Conservation (phyloP, 495 filamentous ascomycete genomes). For the Trichoderma gamsii region DNA sequence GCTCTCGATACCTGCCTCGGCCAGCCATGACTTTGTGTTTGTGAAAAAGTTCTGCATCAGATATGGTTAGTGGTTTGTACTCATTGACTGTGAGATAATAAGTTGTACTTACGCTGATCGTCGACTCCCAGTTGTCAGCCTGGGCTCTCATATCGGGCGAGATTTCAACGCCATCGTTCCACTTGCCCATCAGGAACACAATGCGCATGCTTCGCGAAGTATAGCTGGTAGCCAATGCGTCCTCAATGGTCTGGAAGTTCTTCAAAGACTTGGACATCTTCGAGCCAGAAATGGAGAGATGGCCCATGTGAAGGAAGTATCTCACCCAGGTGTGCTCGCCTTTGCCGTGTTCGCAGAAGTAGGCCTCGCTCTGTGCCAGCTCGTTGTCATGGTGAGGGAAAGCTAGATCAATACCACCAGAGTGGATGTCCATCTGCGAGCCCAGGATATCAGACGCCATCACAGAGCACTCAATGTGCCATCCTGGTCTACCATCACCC, state of each 20-base stretch:
- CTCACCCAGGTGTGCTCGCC: constrained; percentile 77
- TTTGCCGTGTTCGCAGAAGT: constrained; percentile 51
- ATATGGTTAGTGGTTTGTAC: constrained; percentile 16
- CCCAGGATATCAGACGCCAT: constrained; percentile 90
- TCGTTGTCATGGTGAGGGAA: constrained; percentile 98
- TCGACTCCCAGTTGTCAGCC: constrained; percentile 72
- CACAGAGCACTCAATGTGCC: constrained; percentile 97
- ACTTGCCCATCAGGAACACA: constrained; percentile 79
- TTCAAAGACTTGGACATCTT: constrained; percentile 97
- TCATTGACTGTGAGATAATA: neutral
- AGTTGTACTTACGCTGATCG: constrained; percentile 52
- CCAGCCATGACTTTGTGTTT: constrained; percentile 58
- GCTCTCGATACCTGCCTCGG: constrained; percentile 34
- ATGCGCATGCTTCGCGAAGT: constrained; percentile 76
- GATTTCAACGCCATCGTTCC: constrained; percentile 90
- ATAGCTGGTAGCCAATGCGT: constrained; percentile 69
- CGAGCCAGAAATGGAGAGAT: constrained; percentile 78
- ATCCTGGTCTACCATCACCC: constrained; percentile 84
- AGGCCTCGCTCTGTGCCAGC: constrained; percentile 89
- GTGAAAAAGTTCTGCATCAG: constrained; percentile 75
- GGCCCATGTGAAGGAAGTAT: constrained; percentile 96
- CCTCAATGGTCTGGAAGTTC: constrained; percentile 93
- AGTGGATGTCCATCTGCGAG: constrained; percentile 81
- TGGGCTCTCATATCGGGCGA: constrained; percentile 70
- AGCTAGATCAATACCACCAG: constrained; percentile 84